Base-by-base conservation (phyloP, 306 rosid species). In the Castanea mollissima region DNA sequence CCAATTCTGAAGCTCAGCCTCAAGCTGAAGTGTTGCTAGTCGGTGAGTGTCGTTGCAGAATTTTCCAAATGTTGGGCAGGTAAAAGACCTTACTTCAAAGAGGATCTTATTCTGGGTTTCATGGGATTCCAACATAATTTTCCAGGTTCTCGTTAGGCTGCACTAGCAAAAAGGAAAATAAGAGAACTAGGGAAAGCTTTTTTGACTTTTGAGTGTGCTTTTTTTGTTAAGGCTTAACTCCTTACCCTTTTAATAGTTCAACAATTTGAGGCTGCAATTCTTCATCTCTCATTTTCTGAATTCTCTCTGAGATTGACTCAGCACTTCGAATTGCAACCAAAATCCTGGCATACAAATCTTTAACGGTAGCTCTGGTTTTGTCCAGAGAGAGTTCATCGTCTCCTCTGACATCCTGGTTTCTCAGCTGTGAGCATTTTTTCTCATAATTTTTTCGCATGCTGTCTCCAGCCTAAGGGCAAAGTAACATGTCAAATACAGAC, bases 321-420 rank as follows among this genome's bases (percentile, higher is more conserved):
- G 98, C 98, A 55, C 98, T 93, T 14, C 87, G 92, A 62, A 96
- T 93, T 25, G 99, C 97, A 52, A 96, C 91, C 86, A 96, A 73
- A 87, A 91, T 96, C 78, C 93, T 86, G 60, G 99, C 96, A 51
- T 96, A 91, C 23, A 96, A 85, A 84, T 96, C 97, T 86, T 93
- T 93, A 59, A 93, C 85, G 49, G 86, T 80, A 72, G 91, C 96
- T 80, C 88, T 90, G 51, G 98, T 91, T 83, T 93, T 91, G 86
- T 91, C 96, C 78, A 79, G 70, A 65, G 86, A 80, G 38, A 54
- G 75, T 76, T 84, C 91, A 84, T 90, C 91, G 21, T 81, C 93
- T 81, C 97, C 99, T 83, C 83, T 87, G 10, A 87, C 84, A 79
- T 90, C 92, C 79, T 89, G 93, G 84, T 83, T 90, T 69, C 89